Conservation (phyloP, 169 alveolate genomes). For the Babesia bovis region DNA sequence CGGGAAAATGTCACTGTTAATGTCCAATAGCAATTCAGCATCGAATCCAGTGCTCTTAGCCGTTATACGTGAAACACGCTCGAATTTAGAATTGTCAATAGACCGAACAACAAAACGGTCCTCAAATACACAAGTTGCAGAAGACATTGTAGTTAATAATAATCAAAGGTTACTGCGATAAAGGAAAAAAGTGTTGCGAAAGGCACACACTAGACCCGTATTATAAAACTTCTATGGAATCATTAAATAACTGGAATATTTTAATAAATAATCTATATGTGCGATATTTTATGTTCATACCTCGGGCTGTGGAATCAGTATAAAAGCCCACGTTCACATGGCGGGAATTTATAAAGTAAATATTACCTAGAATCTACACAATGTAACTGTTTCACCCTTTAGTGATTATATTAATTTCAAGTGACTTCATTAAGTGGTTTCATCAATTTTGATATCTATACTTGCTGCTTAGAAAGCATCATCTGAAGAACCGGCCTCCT, state of each 20-base stretch:
- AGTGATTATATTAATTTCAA: too few species aligned
- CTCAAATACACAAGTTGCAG: slow-evolving; percentile 80
- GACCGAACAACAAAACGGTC: slow-evolving; percentile 86
- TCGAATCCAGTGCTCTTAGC: slow-evolving; percentile 90
- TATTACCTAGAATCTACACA: too few species aligned
- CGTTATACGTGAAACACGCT: slow-evolving; percentile 84
- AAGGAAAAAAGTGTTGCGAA: not conserved
- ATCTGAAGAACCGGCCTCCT: slow-evolving; percentile 8
- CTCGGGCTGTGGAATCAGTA: too few species aligned
- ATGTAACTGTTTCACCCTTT: too few species aligned
- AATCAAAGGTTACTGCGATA: slow-evolving; percentile 9
- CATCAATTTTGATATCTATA: too few species aligned
- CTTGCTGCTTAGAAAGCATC: not conserved
- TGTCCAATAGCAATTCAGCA: slow-evolving; percentile 87
- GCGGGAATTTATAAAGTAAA: too few species aligned
- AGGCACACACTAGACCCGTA: slow-evolving; percentile 9
- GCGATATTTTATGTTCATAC: not conserved
- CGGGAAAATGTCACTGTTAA: slow-evolving; percentile 85
- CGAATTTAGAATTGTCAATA: slow-evolving; percentile 87
- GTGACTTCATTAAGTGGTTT: too few species aligned
- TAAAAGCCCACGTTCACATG: too few species aligned
- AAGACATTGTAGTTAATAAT: slow-evolving; percentile 26
- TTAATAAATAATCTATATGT: too few species aligned
- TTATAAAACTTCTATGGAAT: too few species aligned
- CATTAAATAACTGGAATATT: too few species aligned